These are phyloP conservation scores for Podospora appendiculata DNA, from an alignment of 495 filamentous ascomycete genomes.

Conservation along the genomic window DNA sequence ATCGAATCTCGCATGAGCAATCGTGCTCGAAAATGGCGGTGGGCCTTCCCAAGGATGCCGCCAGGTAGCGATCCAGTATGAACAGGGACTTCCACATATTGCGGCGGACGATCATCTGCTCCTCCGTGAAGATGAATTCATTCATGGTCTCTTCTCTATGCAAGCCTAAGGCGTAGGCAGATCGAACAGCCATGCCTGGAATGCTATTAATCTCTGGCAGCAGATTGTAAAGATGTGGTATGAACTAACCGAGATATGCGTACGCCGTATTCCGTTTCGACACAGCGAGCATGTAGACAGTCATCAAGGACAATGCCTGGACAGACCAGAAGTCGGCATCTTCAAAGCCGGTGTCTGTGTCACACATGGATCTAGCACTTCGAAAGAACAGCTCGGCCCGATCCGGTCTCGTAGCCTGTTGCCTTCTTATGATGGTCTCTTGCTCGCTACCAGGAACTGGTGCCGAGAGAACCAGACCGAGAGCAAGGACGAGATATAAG, in stretches of 20 bases:
- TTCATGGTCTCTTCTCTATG: conserved; percentile 54
- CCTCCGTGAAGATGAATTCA: conserved; percentile 33
- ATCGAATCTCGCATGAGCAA: conserved; percentile 35
- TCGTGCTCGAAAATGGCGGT: conserved; percentile 56
- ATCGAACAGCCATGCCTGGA: conserved; percentile 55
- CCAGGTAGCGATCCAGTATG: conserved; percentile 53
- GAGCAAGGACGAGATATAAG: conserved; percentile 50
- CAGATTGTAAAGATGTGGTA: not conserved
- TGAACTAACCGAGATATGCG: conserved; percentile 44
- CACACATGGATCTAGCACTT: conserved; percentile 46
- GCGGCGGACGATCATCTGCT: conserved; percentile 37
- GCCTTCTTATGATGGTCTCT: conserved; percentile 40
- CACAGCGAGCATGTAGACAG: conserved; percentile 49
- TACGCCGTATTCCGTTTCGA: conserved; percentile 54
- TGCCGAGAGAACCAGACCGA: conserved; percentile 51
- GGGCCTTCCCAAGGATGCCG: conserved; percentile 51
- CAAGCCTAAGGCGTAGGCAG: conserved; percentile 51
- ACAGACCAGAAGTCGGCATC: conserved; percentile 57
- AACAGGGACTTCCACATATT: conserved; percentile 56
- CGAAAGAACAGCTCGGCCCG: conserved; percentile 53
- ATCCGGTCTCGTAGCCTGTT: conserved; percentile 36
- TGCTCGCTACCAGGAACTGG: conserved; percentile 40
- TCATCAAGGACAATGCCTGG: conserved; percentile 53
- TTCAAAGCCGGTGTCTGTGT: conserved; percentile 50
- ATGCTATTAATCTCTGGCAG: conserved; percentile 1